phyloP scores from a whole-genome alignment of 2,329 filamentous ascomycete species.

The Sporothrix humicola region DNA sequence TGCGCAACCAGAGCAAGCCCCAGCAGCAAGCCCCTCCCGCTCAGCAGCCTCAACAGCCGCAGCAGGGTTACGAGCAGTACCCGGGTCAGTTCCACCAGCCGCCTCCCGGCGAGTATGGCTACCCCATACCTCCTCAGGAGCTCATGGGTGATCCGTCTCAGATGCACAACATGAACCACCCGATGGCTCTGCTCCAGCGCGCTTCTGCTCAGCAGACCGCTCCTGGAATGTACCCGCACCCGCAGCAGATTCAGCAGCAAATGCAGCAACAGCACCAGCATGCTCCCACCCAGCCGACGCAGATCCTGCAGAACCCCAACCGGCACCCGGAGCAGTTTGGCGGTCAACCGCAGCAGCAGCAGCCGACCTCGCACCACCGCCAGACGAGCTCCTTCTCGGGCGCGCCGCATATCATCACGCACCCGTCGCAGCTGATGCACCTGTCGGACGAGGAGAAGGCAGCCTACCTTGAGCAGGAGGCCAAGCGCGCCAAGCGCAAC shows the following conservation, averaged over 20 bases:
- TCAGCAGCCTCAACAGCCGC: constrained; percentile 42
- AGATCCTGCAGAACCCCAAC: constrained; percentile 81
- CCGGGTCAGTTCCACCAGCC: constrained; percentile 39
- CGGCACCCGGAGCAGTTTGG: constrained; percentile 56
- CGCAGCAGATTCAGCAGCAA: constrained; percentile 39
- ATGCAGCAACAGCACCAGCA: constrained; percentile 41
- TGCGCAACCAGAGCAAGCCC: constrained; percentile 71
- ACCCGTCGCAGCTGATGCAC: constrained; percentile 75
- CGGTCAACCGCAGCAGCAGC: constrained; percentile 40
- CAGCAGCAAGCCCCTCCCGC: constrained; percentile 41
- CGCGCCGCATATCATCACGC: constrained; percentile 54
- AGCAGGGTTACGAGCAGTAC: constrained; percentile 40
- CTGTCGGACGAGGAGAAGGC: constrained; percentile 84
- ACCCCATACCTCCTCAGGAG: constrained; percentile 33
- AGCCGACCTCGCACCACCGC: constrained; percentile 48
- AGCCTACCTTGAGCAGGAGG: constrained; percentile 85
- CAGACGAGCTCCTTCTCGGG: constrained; percentile 64
- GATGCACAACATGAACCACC: constrained; percentile 46
- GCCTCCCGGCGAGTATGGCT: constrained; percentile 36
- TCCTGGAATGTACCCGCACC: constrained; percentile 45
- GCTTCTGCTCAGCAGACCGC: constrained; percentile 54
- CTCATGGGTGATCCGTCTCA: constrained; percentile 24
- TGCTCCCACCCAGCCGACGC: constrained; percentile 61
- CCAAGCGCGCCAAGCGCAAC: constrained; percentile 93
- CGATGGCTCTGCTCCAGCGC: constrained; percentile 62